Base-by-base conservation (phyloP, 805 yeast species). In the Komagataella pastoris region DNA sequence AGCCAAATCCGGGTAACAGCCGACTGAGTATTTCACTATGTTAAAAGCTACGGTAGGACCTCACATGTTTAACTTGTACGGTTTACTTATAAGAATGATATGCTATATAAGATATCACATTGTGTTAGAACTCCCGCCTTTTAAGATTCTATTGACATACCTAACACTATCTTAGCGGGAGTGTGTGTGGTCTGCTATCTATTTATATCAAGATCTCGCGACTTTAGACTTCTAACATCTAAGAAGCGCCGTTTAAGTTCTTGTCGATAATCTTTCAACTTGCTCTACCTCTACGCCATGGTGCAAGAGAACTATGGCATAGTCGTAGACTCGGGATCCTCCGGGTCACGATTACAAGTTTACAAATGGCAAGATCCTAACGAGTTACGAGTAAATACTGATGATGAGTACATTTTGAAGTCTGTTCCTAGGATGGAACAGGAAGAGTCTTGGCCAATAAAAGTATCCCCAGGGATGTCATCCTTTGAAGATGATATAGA, bases 281-380 rank as follows among this genome's bases (percentile, higher is more conserved):
- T 30, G 40, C 40, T 30, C 14, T 30, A 8, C 14, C 12, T 30
- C n/a, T 30, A 30, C 40, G 40, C 40, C 40, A 30, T 30, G 40
- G 40, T 30, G 40, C 40, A 30, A 30, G 40, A 30, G 45, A 60
- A 73, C 50, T 90, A 87, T 70, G 97, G 96, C 24, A 83, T 93
- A 30, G 95, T 91, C 14, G 76, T 91, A 2, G 99, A 91, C 65
- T 88, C 97, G 0, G 99, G 99, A 1, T 89, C 97, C 1, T 86
- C 96, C 0, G 99, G 99, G 1, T 88, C 97, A 3, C 72, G 99
- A 51, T 74, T 86, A 14, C 90, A 88, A 64, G 77, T 91, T 8
- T 91, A 87, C 63, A 73, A 76, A 54, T 91, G 97, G 97, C 75
- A 75, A 12, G 81, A 81, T 58, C 72, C 81, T 1, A 49, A 48